Conservation (phyloP, 2,329 filamentous ascomycete genomes). For the Canariomyces notabilis region DNA sequence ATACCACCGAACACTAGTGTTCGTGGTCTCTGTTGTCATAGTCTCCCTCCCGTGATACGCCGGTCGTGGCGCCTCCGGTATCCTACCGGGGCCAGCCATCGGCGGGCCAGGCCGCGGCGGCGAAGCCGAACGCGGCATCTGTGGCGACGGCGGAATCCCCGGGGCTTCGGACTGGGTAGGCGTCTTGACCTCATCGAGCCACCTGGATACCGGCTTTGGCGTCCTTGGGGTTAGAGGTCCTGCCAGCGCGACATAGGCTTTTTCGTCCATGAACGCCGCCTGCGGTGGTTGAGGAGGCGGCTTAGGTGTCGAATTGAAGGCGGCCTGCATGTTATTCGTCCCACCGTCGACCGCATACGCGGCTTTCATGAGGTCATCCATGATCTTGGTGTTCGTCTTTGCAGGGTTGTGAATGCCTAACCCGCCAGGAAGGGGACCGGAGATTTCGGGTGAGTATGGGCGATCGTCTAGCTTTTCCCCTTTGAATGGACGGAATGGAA, state of each 20-base stretch:
- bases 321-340: constrained; percentile 12
- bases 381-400: constrained; percentile 24
- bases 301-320: neutral
- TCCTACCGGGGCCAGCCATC: neutral
- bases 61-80: constrained; percentile 7
- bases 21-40: constrained; percentile 20
- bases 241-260: constrained; percentile 19
- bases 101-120: neutral
- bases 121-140: constrained; percentile 2
- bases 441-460: constrained; percentile 2
- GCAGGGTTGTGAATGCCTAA: neutral
- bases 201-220: constrained; percentile 13
- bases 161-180: constrained; percentile 16
- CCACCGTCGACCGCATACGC: constrained; percentile 18
- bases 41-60: constrained; percentile 14
- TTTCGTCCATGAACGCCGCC: constrained; percentile 15
- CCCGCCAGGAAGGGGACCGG: constrained; percentile 3
- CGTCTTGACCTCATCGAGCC: constrained; percentile 19
- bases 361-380: constrained; percentile 23
- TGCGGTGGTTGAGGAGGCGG: neutral
- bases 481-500: constrained; percentile 7
- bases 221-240: constrained; percentile 6
- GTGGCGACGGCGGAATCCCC: constrained; percentile 12
- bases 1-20: constrained; percentile 12
- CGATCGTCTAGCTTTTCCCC: neutral